Evolutionary conservation across 1,284 basidiomycete genomes (phyloP), one percentile per base, ranked within the genome.

Genomic region (Exsudoporus floridanus): DNA sequence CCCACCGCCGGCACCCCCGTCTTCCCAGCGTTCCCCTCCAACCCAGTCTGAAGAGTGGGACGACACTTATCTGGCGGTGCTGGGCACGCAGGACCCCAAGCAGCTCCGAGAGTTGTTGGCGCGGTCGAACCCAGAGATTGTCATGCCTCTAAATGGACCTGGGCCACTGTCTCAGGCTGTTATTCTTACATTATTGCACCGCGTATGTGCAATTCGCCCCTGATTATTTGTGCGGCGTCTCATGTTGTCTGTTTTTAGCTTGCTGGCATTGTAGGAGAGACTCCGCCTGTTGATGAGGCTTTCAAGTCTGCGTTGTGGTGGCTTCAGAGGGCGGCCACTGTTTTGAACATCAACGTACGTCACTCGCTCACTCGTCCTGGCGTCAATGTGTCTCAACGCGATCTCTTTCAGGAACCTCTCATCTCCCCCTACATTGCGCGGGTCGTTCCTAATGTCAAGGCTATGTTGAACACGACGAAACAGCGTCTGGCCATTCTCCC

Each of bases 271-370:
- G 78, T 91, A 42, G 83, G 84, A 47, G 88, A 91, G 66, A 83
- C 80, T 6, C 79, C 86, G 18, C 86, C 89, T 8, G 77, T 78
- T 41, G 89, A 91, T 55, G 90, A 92, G 61, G 72, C 79, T 7
- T 90, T 90, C 78, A 90, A 90, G 71, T 81, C 80, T 16, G 81
- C 84, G 7, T 72, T 92, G 50, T 91, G 90, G 88, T 92, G 89
- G 89, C 71, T 92, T 59, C 88, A 90, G 64, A 83, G 89, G 51
- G 77, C 86, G 33, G 74, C 87, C 6, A 74, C 78, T 18, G 75
- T 84, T 37, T 76, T 92, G 56, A 86, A 87, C 64, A 83, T 88
- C 50, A 84, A 83, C 60, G 87, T 87, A 66, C 31, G 79, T 74
- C 8, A 7, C 31, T 23, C 16, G 41, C 12, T 33, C 39, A 48